Conservation (phyloP, 2,329 filamentous ascomycete genomes). For the Pseudogymnoascus sp. region DNA sequence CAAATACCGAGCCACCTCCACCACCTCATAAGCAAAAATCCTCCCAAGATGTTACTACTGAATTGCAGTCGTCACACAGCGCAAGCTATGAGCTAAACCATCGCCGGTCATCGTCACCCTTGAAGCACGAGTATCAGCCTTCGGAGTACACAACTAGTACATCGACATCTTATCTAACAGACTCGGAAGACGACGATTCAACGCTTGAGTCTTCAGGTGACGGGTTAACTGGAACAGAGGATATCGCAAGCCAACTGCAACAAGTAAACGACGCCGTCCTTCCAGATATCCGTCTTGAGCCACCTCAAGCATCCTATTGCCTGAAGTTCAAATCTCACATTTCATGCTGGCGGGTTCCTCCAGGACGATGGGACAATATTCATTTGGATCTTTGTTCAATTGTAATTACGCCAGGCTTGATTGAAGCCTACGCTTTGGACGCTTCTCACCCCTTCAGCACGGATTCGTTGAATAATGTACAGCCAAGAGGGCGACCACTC, state of each 20-base stretch:
- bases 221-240: constrained; percentile 46
- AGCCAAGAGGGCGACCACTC: constrained; percentile 36
- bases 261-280: constrained; percentile 32
- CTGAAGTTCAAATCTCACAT: constrained; percentile 45
- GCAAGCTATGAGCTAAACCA: constrained; percentile 29
- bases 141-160: constrained; percentile 58
- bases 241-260: constrained; percentile 34
- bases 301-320: not conserved
- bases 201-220: constrained; percentile 39
- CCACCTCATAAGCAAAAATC: not conserved
- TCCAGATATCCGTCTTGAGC: not conserved
- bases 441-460: constrained; percentile 26
- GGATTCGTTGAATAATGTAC: not conserved
- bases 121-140: constrained; percentile 95
- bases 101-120: constrained; percentile 77
- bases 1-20: not conserved
- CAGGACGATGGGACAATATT: constrained; percentile 53
- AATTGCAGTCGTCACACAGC: not conserved
- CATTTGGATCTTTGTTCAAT: constrained; percentile 45
- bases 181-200: constrained; percentile 46
- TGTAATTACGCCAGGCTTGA: constrained; percentile 48
- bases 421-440: constrained; percentile 46
- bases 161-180: constrained; percentile 50
- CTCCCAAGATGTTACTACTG: not conserved
- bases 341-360: constrained; percentile 54